Evolutionary conservation across 2,329 filamentous ascomycete genomes (phyloP), one percentile per base, ranked within the genome.

Genomic region (Arthrobotrys pseudoclavata): DNA sequence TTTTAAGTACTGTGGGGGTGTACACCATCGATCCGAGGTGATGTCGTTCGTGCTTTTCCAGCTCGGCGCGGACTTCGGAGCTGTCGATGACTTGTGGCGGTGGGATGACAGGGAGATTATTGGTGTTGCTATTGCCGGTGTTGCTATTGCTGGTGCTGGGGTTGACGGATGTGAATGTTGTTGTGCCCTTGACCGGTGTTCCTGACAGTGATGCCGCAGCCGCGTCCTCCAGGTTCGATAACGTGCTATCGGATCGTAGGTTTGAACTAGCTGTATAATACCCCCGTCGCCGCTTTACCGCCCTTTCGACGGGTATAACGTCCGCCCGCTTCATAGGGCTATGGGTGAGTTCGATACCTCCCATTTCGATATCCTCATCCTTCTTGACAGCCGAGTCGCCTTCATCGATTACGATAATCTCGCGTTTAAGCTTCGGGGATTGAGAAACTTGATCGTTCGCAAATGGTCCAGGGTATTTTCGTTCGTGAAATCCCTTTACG

Each of bases 11-110:
- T 13, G 80, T 81, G 20, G 80, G 81, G 13, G 80, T 79, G 29
- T 82, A 82, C n/a, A 82, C 79, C 69, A 79, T 79, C 22, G 80
- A 81, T 42, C 81, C 81, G 4, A 82, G 71, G 52, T 81, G 81
- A 48, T 81, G 76, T 6, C 81, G 79, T 13, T 80, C 79, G 50
- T 80, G 79, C 3, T 78, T 64, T 12, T 76, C 69, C 13, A 81
- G 70, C 22, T 79, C 79, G 6, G 72, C 75, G 20, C 80, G 13
- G 42, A 81, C 81, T 24, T 80, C 80, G 6, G 79, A 79, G 52
- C 67, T 81, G 57, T 82, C 79, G 57, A 82, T 80, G 61, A 79
- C 80, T 79, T 78, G 82, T 55, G 77, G 82, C 29, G 75, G 80
- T 72, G 79, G 76, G 50, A 81, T 75, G 29, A 70, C 66, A 4